Evolutionary conservation across 1,139 yeast species (phyloP).

Genomic region (Sugiyamaella grinbergsii): DNA sequence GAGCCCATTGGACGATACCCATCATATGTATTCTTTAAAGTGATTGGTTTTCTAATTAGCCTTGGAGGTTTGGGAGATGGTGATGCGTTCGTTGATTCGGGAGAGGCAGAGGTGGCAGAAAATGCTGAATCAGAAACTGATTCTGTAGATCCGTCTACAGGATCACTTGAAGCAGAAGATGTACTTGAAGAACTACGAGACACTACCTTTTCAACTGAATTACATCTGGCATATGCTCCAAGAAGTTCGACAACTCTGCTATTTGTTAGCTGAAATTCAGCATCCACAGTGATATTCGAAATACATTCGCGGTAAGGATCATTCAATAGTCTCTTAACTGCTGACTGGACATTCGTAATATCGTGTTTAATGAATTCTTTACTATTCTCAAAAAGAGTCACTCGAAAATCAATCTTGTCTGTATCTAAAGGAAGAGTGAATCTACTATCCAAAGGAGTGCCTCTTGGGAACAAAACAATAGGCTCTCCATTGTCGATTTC

Average conservation of each 20-base stretch:
- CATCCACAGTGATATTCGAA: slow-evolving; percentile 33
- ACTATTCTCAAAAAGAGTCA: slow-evolving; percentile 61
- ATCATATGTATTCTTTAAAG: slow-evolving; percentile 29
- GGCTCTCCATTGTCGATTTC: slow-evolving; percentile 30
- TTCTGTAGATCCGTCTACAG: not conserved
- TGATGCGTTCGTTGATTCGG: slow-evolving; percentile 17
- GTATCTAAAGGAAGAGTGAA: slow-evolving; percentile 24
- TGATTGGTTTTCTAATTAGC: slow-evolving; percentile 24
- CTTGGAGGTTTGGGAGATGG: slow-evolving; percentile 20
- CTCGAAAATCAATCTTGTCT: slow-evolving; percentile 36
- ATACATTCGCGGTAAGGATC: slow-evolving; percentile 32
- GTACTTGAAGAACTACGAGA: no score
- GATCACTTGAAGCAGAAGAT: not conserved
- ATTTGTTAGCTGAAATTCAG: slow-evolving; percentile 33
- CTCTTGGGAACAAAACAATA: slow-evolving; percentile 37
- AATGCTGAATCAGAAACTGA: slow-evolving; percentile 5
- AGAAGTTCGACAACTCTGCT: slow-evolving; percentile 38
- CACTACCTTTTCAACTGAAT: slow-evolving; percentile 21
- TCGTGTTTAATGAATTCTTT: slow-evolving; percentile 47
- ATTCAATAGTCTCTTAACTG: slow-evolving; percentile 31
- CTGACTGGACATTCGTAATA: slow-evolving; percentile 33
- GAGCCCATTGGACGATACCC: slow-evolving; percentile 41
- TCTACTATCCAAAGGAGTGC: slow-evolving; percentile 36
- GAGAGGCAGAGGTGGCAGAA: slow-evolving; percentile 17
- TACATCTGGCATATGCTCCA: slow-evolving; percentile 26